Conservation (phyloP, 179 eudicot species). For the Gypsophila paniculata region DNA sequence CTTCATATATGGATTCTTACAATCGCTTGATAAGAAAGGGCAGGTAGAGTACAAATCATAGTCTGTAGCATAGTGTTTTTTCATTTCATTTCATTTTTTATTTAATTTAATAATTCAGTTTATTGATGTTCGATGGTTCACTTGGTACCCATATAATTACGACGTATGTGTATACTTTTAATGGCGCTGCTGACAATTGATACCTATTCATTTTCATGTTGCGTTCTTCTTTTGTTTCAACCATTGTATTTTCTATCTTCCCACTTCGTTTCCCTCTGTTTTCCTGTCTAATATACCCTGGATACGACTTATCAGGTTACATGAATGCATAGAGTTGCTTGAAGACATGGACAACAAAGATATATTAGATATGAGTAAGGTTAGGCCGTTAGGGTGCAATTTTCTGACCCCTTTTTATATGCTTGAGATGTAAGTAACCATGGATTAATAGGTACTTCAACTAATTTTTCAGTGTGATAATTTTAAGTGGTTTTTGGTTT, state of each 20-base stretch:
- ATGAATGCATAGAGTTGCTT: constrained; percentile 70
- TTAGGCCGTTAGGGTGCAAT: constrained; percentile 32
- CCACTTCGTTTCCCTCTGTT: not conserved
- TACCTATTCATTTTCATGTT: not conserved
- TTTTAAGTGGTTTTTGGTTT: constrained; percentile 27
- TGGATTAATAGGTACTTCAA: not conserved
- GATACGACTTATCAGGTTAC: constrained; percentile 45
- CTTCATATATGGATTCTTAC: constrained; percentile 45
- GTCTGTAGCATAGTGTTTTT: too few species aligned
- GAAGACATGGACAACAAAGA: constrained; percentile 71
- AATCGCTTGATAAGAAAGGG: constrained; percentile 58
- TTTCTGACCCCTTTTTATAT: not conserved
- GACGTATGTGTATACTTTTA: too few species aligned
- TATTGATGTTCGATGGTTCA: too few species aligned
- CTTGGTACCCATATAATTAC: too few species aligned
- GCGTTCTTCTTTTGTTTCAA: constrained; percentile 5
- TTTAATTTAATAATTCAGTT: too few species aligned
- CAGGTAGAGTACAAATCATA: constrained; percentile 58
- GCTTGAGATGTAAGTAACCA: constrained; percentile 1
- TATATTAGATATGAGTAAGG: constrained; percentile 81
- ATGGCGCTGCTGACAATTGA: not conserved
- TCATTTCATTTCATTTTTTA: too few species aligned
- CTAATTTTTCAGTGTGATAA: constrained; percentile 15
- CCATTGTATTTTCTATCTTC: not conserved
- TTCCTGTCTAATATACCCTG: constrained; percentile 11